Conservation (phyloP, 345 rosid species). For the Gynandropsis gynandra region DNA sequence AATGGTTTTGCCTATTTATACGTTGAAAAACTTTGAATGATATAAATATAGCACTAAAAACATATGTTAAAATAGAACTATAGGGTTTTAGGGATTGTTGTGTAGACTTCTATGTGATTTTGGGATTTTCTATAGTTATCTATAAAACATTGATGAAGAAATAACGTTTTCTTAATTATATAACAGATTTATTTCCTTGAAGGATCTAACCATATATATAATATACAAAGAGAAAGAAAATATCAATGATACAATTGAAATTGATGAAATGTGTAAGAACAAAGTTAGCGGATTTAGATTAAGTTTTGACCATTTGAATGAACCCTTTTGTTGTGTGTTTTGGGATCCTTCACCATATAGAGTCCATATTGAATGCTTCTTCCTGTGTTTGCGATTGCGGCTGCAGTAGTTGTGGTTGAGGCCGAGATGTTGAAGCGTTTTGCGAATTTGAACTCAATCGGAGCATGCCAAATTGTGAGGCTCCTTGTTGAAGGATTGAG, state of each 20-base stretch:
- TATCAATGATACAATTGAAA: slow-evolving; percentile 19
- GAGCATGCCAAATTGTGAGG: slow-evolving; percentile 23
- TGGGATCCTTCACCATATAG: slow-evolving; percentile 51
- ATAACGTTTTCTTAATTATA: too few relatives aligned
- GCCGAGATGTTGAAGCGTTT: slow-evolving; percentile 54
- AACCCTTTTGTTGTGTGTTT: background rate
- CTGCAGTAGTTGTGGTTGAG: slow-evolving; percentile 26
- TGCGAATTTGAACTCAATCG: slow-evolving; percentile 37
- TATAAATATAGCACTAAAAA: too few relatives aligned
- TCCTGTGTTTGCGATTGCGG: slow-evolving; percentile 43
- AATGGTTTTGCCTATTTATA: too few relatives aligned
- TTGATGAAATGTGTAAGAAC: slow-evolving; percentile 12
- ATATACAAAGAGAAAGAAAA: too few relatives aligned
- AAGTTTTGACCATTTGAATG: background rate
- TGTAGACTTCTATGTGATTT: too few relatives aligned
- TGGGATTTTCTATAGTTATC: too few relatives aligned
- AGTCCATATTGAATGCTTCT: slow-evolving; percentile 79
- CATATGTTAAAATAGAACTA: too few relatives aligned
- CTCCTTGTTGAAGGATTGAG: slow-evolving; percentile 37
- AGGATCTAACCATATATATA: too few relatives aligned
- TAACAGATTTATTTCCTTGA: too few relatives aligned
- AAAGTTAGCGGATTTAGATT: slow-evolving; percentile 8
- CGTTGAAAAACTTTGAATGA: too few relatives aligned
- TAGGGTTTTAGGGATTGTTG: too few relatives aligned
- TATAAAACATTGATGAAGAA: too few relatives aligned